phyloP scores from a whole-genome alignment of 768 basidiomycete species.

The Dacryopinax spathularia region DNA sequence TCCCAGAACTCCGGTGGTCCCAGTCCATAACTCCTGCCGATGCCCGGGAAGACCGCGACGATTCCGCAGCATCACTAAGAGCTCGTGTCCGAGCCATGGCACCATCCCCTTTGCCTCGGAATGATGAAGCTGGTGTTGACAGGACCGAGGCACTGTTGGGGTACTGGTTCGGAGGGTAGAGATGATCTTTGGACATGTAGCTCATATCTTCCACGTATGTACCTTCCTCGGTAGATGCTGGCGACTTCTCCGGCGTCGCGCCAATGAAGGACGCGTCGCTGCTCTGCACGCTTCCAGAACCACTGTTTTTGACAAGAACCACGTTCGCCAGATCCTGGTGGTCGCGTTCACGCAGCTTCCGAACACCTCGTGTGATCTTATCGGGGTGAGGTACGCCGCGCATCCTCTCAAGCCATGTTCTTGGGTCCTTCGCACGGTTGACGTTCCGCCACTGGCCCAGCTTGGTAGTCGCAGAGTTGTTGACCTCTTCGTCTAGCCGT shows the following conservation, averaged over 20 bases:
- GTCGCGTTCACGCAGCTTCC: constrained; percentile 70
- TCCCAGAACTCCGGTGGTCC: constrained; percentile 48
- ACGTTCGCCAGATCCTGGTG: constrained; percentile 21
- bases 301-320: not conserved
- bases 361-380: constrained; percentile 69
- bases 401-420: constrained; percentile 61
- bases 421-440: constrained; percentile 66
- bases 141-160: not conserved
- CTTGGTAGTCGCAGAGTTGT: constrained; percentile 84
- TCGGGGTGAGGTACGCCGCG: constrained; percentile 56
- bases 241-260: not conserved
- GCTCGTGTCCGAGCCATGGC: not conserved
- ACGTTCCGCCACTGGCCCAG: constrained; percentile 82
- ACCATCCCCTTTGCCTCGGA: not conserved
- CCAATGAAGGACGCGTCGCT: not conserved
- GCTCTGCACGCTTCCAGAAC: not conserved
- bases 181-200: not conserved
- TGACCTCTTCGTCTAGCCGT: constrained; percentile 78
- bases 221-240: not conserved
- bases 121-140: constrained; percentile 7
- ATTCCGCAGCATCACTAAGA: constrained; percentile 12
- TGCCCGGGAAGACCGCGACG: constrained; percentile 30
- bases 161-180: not conserved
- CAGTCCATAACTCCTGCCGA: constrained; percentile 71
- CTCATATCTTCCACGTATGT: constrained; percentile 1